These are phyloP conservation scores for Arthrobotrys pseudoclavata DNA, from an alignment of 2,329 filamentous ascomycete genomes.

Conservation along the genomic window DNA sequence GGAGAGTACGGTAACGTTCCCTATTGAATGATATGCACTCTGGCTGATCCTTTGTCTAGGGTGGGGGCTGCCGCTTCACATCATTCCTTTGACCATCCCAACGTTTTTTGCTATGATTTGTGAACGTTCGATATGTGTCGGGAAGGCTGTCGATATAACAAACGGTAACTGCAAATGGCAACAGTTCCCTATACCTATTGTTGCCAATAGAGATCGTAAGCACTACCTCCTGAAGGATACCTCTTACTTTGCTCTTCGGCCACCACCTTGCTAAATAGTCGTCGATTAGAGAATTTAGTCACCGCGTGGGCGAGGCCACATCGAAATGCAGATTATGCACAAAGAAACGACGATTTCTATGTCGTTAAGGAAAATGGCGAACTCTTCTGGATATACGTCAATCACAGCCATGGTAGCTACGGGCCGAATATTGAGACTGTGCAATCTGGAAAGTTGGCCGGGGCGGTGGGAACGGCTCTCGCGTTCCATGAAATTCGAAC, in stretches of 20 bases:
- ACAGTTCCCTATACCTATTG: conserved; percentile 40
- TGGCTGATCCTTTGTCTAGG: conserved; percentile 65
- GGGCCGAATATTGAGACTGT: conserved; percentile 46
- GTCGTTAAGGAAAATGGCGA: conserved; percentile 89
- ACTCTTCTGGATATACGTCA: conserved; percentile 70
- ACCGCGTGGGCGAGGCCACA: conserved; percentile 85
- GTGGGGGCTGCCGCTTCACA: conserved; percentile 75
- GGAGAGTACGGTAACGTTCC: conserved; percentile 62
- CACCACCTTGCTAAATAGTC: conserved; percentile 61
- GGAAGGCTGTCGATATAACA: conserved; percentile 66
- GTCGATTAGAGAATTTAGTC: conserved; percentile 74
- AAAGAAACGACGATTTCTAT: conserved; percentile 82
- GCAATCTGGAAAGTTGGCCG: conserved; percentile 66
- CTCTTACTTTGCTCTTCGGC: conserved; percentile 63
- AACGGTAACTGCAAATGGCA: conserved; percentile 64
- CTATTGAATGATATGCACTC: conserved; percentile 37
- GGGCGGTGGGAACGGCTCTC: conserved; percentile 85
- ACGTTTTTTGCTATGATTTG: conserved; percentile 79
- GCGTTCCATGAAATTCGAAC: conserved; percentile 71
- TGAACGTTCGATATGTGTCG: conserved; percentile 71
- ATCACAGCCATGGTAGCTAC: conserved; percentile 30
- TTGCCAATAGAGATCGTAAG: conserved; percentile 67
- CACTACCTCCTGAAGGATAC: conserved; percentile 66
- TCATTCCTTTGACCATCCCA: conserved; percentile 79
- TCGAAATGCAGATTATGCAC: conserved; percentile 74